Percentiles rank a stretch among this genome's conserved stretches.
Evolutionary conservation across 345 rosid genomes (phyloP).

Genomic region (Gossypium herbaceum): DNA sequence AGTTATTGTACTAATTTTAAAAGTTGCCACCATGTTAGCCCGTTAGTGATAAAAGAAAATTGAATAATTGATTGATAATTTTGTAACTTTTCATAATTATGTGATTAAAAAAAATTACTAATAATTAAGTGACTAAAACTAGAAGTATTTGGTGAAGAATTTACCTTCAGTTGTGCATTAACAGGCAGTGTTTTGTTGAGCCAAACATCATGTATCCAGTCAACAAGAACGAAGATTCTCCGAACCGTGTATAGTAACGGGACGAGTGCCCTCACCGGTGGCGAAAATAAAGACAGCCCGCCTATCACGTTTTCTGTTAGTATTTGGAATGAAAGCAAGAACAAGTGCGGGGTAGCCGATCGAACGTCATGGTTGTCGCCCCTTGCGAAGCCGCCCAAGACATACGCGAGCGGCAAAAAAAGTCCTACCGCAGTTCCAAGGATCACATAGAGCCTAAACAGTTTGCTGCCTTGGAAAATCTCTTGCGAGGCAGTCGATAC

Average conservation of each 20-base stretch:
- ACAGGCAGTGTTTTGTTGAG: slow-evolving; percentile 51
- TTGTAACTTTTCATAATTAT: no score
- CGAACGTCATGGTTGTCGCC: slow-evolving; percentile 75
- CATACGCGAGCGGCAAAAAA: slow-evolving; percentile 81
- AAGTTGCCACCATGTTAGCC: no score
- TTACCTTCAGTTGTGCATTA: slow-evolving; percentile 50
- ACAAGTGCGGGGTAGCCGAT: slow-evolving; percentile 80
- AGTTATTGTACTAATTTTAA: no score
- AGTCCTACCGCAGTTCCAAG: slow-evolving; percentile 71
- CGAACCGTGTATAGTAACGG: slow-evolving; percentile 72
- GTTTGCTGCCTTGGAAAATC: slow-evolving; percentile 52
- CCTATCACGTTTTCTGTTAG: slow-evolving; percentile 75
- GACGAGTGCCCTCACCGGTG: slow-evolving; percentile 79
- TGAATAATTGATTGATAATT: no score
- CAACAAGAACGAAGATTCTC: slow-evolving; percentile 64
- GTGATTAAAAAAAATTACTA: no score
- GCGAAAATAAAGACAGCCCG: slow-evolving; percentile 65
- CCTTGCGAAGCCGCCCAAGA: slow-evolving; percentile 86
- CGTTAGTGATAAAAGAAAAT: no score
- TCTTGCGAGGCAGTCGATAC: slow-evolving; percentile 33
- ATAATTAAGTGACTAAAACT: background rate
- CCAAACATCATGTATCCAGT: slow-evolving; percentile 79
- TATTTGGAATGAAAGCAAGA: slow-evolving; percentile 82
- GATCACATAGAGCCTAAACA: slow-evolving; percentile 59
- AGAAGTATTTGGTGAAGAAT: background rate